These are phyloP conservation scores for Melastoma malabathricum DNA, from an alignment of 345 rosid genomes.

Conservation along the genomic window DNA sequence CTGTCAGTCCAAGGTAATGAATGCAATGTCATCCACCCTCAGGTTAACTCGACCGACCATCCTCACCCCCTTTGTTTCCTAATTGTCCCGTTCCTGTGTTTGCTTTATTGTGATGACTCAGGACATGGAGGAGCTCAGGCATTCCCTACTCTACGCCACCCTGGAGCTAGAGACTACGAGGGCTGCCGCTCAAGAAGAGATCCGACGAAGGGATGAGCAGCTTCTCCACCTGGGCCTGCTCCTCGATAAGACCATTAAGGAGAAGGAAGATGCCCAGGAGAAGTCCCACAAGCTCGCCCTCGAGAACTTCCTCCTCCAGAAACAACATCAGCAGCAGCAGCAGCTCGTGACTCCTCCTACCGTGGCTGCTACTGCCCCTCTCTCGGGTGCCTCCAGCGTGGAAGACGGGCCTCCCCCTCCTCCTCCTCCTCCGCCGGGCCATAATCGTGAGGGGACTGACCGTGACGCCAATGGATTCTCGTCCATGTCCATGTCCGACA, in stretches of 20 bases:
- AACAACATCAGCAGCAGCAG: constrained; percentile 19
- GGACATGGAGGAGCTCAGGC: constrained; percentile 65
- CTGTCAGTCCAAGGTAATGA: constrained; percentile 48
- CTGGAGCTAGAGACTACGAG: constrained; percentile 79
- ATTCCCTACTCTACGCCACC: constrained; percentile 50
- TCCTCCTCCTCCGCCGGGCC: constrained; percentile 38
- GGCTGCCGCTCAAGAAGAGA: constrained; percentile 52
- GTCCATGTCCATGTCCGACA: constrained; percentile 3
- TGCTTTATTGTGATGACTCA: constrained; percentile 15
- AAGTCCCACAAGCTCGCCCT: constrained; percentile 45
- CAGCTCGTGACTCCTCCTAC: neutral
- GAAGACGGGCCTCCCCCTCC: constrained; percentile 77
- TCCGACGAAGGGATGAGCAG: constrained; percentile 59
- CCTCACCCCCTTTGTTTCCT: neutral
- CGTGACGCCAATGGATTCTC: constrained; percentile 4
- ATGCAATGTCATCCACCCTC: neutral
- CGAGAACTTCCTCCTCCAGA: constrained; percentile 40
- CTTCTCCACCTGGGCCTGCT: constrained; percentile 43
- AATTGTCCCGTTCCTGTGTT: neutral
- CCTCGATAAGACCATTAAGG: constrained; percentile 41
- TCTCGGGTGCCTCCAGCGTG: constrained; percentile 76
- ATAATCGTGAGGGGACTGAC: neutral
- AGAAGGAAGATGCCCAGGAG: constrained; percentile 57
- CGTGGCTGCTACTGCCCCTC: constrained; percentile 26
- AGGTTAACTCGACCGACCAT: neutral